Base-by-base conservation (phyloP, 1,284 basidiomycete genomes). In the Naganishia sp. region DNA sequence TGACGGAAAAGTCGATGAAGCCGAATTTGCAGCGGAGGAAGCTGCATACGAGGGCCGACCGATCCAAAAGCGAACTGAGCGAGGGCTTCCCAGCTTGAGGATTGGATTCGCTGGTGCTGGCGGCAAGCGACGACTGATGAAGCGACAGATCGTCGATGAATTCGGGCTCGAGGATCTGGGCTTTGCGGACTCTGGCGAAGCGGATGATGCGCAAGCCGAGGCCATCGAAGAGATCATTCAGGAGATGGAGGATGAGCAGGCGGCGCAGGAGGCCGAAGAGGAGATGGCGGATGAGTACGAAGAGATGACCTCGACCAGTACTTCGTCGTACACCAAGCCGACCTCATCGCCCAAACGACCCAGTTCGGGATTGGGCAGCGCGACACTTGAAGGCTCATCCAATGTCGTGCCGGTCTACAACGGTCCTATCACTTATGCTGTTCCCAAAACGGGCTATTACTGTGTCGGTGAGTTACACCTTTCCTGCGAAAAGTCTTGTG, bases 371-470 rank as follows among this genome's bases (percentile, higher is more conserved):
- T 35, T 61, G 21, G 47, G 46, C 35, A 51, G 46, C 21, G 57
- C 47, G 17, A 41, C 17, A 11, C 15, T n/a, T 35, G 23, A 64
- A 11, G 64, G 63, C 21, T 61, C 58, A 0, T 51, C 45, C 17
- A 15, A 35, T 28, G 35, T 31, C 47, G 72, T 75, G 3, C 71
- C 71, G 6, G 66, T 71, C 0, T 80, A 80, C 68, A 57, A 67
- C 10, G 70, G 56, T 18, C 75, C 76, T 6, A 76, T 80, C 11
- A 88, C 90, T 68, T 97, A 97, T 77, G 78, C 83, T 35, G 91
- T 99, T n/a, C 82, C 83, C 25, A 88, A 89, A 77, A 92, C 90
- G 2, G 95, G 94, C 2, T 98, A 96, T 78, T 98, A 96, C 77
- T 98, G 94, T 77, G 88, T 95, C 72, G 93, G 92, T 86, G 78